These are phyloP conservation scores for Rhizopogon roseolus DNA, from an alignment of 768 basidiomycete genomes.

Conservation along the genomic window DNA sequence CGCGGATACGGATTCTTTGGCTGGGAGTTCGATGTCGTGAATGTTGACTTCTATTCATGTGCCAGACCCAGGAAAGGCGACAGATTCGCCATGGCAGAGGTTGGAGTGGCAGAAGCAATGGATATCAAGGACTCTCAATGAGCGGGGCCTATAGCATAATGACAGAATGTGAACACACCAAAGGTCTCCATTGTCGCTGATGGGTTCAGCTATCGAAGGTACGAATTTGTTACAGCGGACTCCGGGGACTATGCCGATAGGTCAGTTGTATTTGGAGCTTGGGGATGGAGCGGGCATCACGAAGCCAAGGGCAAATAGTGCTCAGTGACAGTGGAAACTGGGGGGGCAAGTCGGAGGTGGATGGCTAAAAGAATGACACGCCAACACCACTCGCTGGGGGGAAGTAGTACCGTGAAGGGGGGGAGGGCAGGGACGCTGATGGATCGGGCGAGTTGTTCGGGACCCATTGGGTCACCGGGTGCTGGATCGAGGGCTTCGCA, in stretches of 20 bases:
- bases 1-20: neutral
- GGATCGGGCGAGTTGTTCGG: neutral
- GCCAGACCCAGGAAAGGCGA: neutral
- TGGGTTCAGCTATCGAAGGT: too few species aligned
- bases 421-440: neutral
- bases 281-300: neutral
- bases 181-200: too few species aligned
- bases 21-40: neutral
- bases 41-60: neutral
- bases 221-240: too few species aligned
- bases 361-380: neutral
- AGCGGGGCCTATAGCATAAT: too few species aligned
- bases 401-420: neutral
- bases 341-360: neutral
- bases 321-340: neutral
- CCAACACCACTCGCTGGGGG: neutral
- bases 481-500: neutral
- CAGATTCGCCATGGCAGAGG: neutral
- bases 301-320: neutral
- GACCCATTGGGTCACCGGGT: neutral
- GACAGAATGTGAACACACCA: neutral
- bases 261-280: neutral
- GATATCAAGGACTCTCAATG: neutral
- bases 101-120: neutral
- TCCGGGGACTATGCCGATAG: neutral